phyloP scores from a whole-genome alignment of 768 basidiomycete species.

The Rhodosporidiobolus sp. region DNA sequence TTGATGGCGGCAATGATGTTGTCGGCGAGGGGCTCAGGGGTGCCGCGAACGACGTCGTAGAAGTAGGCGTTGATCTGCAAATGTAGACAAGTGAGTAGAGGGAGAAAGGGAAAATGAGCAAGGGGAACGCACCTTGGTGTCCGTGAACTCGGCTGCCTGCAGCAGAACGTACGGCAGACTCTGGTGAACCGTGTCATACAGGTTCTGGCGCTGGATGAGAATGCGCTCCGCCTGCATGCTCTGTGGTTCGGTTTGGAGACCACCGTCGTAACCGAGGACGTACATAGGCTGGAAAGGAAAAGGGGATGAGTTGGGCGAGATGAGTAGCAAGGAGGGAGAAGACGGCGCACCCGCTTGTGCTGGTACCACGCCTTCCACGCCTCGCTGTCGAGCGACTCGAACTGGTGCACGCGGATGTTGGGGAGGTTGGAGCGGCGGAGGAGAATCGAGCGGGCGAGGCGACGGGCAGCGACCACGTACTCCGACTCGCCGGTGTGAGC shows the following conservation, averaged over 20 bases:
- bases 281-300: conserved; percentile 61
- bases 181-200: conserved; percentile 56
- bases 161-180: conserved; percentile 59
- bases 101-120: not conserved
- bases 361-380: conserved; percentile 56
- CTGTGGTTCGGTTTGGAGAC: conserved; percentile 40
- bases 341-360: conserved; percentile 50
- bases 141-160: conserved; percentile 59
- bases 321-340: not conserved
- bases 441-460: conserved; percentile 58
- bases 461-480: conserved; percentile 53
- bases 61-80: conserved; percentile 62
- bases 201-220: conserved; percentile 56
- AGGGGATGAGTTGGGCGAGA: conserved; percentile 26
- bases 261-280: conserved; percentile 60
- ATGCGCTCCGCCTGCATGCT: conserved; percentile 45
- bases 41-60: conserved; percentile 47
- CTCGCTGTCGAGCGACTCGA: conserved; percentile 54
- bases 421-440: conserved; percentile 56
- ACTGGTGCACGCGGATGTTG: conserved; percentile 54
- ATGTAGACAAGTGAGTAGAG: not conserved
- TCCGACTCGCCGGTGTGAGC: conserved; percentile 50
- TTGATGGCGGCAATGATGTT: conserved; percentile 20
- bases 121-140: conserved; percentile 58
- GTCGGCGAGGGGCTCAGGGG: conserved; percentile 10